Conservation (phyloP, 108 stramenopile species). For the Poteriospumella lacustris region DNA sequence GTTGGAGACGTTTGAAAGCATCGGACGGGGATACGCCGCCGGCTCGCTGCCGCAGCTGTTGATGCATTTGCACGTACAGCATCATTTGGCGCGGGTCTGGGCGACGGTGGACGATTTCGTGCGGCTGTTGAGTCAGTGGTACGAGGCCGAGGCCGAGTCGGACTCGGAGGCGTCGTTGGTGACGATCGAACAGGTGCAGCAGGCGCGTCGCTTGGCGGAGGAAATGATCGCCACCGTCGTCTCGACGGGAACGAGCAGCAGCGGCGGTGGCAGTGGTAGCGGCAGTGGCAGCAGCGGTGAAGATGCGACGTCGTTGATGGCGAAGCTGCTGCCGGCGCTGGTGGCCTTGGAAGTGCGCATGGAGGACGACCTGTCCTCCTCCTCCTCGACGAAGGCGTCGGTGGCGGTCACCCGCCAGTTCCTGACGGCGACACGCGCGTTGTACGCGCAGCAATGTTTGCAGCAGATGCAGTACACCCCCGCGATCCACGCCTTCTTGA, state of each 20-base stretch:
- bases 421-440: no score
- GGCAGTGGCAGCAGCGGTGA: not conserved
- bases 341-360: not conserved
- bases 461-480: no score
- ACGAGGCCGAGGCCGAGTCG: not conserved
- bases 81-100: not conserved
- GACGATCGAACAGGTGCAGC: not conserved
- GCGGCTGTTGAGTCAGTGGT: not conserved
- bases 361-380: not conserved
- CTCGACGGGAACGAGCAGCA: not conserved
- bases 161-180: not conserved
- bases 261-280: not conserved
- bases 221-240: not conserved
- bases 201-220: not conserved
- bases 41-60: not conserved
- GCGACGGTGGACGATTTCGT: not conserved
- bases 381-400: no score
- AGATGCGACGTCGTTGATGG: not conserved
- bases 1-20: constrained; percentile 57
- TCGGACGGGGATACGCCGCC: not conserved
- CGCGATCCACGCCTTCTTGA: no score
- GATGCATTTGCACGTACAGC: not conserved
- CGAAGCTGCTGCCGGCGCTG: not conserved
- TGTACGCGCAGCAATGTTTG: no score
- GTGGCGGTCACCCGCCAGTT: no score